Evolutionary conservation across 2,329 filamentous ascomycete genomes (phyloP).

Genomic region (Alternaria brassicicola): DNA sequence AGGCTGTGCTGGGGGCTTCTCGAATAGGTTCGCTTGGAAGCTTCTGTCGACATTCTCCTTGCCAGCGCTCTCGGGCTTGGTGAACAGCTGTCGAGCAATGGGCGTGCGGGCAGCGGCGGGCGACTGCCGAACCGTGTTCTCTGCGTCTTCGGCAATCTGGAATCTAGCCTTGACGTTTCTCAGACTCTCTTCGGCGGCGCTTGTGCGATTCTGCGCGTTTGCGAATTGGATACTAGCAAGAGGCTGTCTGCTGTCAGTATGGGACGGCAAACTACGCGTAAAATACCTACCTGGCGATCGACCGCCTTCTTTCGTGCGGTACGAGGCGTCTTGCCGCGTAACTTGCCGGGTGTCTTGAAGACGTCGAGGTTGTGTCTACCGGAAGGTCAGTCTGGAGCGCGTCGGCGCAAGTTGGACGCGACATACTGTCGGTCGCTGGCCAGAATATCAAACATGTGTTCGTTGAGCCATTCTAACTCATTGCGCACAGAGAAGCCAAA

Average conservation of each 20-base stretch:
- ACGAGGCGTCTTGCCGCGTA: conserved; percentile 80
- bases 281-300: conserved; percentile 68
- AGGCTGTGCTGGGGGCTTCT: conserved; percentile 51
- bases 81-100: conserved; percentile 37
- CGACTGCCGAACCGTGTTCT: conserved; percentile 40
- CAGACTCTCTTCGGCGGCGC: conserved; percentile 60
- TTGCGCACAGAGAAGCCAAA: conserved; percentile 91
- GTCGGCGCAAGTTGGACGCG: conserved; percentile 11
- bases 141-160: conserved; percentile 63
- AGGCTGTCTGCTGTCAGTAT: conserved; percentile 47
- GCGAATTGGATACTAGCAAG: conserved; percentile 57
- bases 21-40: conserved; percentile 25
- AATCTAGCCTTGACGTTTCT: conserved; percentile 63
- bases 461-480: conserved; percentile 97
- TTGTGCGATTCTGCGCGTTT: conserved; percentile 54
- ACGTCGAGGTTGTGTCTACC: conserved; percentile 85
- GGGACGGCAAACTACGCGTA: conserved; percentile 53
- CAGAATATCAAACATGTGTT: conserved; percentile 97
- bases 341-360: conserved; percentile 91
- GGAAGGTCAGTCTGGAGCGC: conserved; percentile 30
- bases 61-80: conserved; percentile 33
- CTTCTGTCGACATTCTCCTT: conserved; percentile 35
- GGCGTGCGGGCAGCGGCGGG: conserved; percentile 33
- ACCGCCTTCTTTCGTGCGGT: conserved; percentile 66
- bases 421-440: conserved; percentile 83